phyloP scores from a whole-genome alignment of 768 basidiomycete species.

The Mycena venus region DNA sequence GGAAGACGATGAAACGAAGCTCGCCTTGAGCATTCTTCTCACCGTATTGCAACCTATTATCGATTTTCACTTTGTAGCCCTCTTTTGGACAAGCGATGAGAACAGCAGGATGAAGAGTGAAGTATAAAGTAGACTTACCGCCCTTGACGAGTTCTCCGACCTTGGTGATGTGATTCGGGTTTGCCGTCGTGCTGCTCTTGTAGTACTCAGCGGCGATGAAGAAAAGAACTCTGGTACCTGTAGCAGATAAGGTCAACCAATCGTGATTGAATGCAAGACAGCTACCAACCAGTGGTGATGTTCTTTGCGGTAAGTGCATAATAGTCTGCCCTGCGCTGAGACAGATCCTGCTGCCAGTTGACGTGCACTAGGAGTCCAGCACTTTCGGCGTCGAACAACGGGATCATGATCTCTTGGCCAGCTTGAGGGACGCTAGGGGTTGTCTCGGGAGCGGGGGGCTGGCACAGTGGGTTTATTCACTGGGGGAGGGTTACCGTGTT shows the following conservation, averaged over 20 bases:
- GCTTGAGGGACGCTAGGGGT: no score
- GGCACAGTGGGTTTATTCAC: no score
- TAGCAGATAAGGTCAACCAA: slow-evolving; percentile 3
- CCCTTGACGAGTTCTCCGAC: background rate
- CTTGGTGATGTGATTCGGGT: background rate
- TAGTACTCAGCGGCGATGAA: slow-evolving; percentile 2
- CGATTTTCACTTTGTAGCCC: background rate
- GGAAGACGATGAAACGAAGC: no score
- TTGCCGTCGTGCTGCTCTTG: background rate
- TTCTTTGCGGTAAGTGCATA: background rate
- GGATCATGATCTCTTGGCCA: background rate
- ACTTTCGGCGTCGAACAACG: background rate
- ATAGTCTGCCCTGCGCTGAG: background rate
- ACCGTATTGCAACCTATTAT: background rate
- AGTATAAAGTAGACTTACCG: no score
- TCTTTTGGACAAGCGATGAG: background rate
- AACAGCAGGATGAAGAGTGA: background rate
- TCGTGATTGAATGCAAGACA: background rate
- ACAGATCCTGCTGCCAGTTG: background rate
- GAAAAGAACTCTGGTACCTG: background rate
- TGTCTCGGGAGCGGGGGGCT: no score
- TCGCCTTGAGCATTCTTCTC: background rate
- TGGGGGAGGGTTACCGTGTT: no score
- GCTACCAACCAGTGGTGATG: slow-evolving; percentile 1
- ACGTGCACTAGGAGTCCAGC: background rate